phyloP scores from a whole-genome alignment of 257 asterid species.

The Pogostemon cablin region DNA sequence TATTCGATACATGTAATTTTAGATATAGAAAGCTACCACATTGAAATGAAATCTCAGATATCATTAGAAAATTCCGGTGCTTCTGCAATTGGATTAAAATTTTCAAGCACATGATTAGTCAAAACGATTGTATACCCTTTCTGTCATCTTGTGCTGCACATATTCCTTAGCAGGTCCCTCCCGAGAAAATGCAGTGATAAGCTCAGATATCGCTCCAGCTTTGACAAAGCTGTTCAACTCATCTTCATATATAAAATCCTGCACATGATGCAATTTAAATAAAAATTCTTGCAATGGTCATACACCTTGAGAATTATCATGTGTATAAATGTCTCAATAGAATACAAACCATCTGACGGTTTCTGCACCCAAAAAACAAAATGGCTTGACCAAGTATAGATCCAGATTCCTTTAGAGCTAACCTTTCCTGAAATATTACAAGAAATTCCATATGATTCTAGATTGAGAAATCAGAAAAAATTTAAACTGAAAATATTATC shows the following conservation, averaged over 20 bases:
- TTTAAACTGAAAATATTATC: slow-evolving; percentile 2
- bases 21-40: slow-evolving; percentile 2
- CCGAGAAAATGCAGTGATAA: slow-evolving; percentile 84
- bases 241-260: slow-evolving; percentile 88
- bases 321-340: slow-evolving; percentile 28
- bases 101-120: neutral
- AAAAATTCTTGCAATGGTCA: neutral
- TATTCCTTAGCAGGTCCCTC: slow-evolving; percentile 88
- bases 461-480: slow-evolving; percentile 22
- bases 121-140: slow-evolving; percentile 53
- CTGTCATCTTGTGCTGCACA: slow-evolving; percentile 91
- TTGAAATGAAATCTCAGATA: neutral
- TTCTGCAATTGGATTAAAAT: neutral
- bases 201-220: slow-evolving; percentile 77
- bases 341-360: slow-evolving; percentile 73
- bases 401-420: slow-evolving; percentile 84
- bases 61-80: neutral
- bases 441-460: slow-evolving; percentile 7
- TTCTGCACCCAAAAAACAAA: slow-evolving; percentile 92
- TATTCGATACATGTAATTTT: slow-evolving; percentile 15
- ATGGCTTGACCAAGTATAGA: slow-evolving; percentile 84
- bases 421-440: slow-evolving; percentile 74
- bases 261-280: slow-evolving; percentile 30
- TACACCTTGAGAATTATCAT: neutral
- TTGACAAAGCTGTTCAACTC: slow-evolving; percentile 69